Evolutionary conservation across 2,329 filamentous ascomycete genomes (phyloP).

Genomic region (Pyrenochaeta sp.): DNA sequence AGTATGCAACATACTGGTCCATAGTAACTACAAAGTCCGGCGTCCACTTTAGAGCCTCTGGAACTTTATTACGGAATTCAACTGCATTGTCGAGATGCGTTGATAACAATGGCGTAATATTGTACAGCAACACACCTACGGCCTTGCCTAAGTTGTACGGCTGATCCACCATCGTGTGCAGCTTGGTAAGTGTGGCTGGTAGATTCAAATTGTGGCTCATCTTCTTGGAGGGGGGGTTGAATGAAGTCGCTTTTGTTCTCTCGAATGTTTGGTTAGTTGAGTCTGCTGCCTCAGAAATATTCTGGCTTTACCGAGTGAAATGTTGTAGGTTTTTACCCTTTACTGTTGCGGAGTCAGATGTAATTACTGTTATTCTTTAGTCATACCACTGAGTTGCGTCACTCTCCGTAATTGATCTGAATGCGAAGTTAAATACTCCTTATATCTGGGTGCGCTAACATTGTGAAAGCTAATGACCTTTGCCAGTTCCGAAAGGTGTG

Average conservation of each 20-base stretch:
- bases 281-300: too few relatives aligned
- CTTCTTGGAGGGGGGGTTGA: neutral
- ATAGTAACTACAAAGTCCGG: conserved; percentile 8
- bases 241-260: neutral
- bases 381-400: neutral
- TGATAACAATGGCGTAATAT: conserved; percentile 12
- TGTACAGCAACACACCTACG: conserved; percentile 10
- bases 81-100: too few relatives aligned
- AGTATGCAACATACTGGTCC: conserved; percentile 7
- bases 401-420: neutral
- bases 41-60: too few relatives aligned
- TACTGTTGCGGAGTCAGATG: neutral
- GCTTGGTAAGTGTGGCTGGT: neutral
- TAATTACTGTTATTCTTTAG: neutral
- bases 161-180: neutral
- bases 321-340: neutral
- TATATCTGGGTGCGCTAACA: neutral
- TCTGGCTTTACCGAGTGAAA: neutral
- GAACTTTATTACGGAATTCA: too few relatives aligned
- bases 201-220: conserved; percentile 3
- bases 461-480: neutral
- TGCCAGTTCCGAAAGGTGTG: too few relatives aligned
- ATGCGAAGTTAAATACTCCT: neutral
- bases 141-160: conserved; percentile 11
- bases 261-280: conserved; percentile 1